Conservation (phyloP, 164 flowering plant species). For the Houttuynia cordata region DNA sequence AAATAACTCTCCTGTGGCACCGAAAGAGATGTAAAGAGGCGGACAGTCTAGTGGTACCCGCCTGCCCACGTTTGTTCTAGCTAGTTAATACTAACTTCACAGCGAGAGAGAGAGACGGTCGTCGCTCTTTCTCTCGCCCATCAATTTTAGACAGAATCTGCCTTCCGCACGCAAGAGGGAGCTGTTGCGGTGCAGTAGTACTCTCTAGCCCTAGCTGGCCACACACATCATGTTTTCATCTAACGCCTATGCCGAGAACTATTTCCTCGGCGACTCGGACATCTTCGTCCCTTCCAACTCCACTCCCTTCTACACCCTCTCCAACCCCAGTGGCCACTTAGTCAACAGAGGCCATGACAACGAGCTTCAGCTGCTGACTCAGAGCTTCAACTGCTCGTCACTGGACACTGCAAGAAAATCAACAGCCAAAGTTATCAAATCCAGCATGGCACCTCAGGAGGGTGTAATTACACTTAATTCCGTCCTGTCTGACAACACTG, state of each 20-base stretch:
- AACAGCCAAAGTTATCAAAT: not conserved
- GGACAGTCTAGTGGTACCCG: slow-evolving; percentile 10
- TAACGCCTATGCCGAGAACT: slow-evolving; percentile 9
- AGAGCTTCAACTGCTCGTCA: not conserved
- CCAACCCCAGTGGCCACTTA: not conserved
- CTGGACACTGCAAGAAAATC: not conserved
- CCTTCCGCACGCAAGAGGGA: not conserved
- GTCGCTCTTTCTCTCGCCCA: not conserved
- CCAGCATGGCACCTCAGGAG: not conserved
- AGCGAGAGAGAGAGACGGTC: no score
- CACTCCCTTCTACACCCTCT: slow-evolving; percentile 10
- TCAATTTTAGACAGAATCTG: not conserved
- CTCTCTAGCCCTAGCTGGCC: slow-evolving; percentile 11
- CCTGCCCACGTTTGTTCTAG: slow-evolving; percentile 6
- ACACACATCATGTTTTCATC: slow-evolving; percentile 22
- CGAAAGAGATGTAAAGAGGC: slow-evolving; percentile 13
- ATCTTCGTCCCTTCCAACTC: slow-evolving; percentile 8
- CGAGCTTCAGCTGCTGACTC: slow-evolving; percentile 5
- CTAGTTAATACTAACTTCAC: not conserved
- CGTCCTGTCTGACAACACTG: not conserved
- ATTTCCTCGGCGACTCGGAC: slow-evolving; percentile 8
- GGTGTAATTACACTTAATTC: not conserved
- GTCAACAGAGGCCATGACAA: slow-evolving; percentile 2
- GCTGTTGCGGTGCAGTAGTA: not conserved
- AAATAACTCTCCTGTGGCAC: slow-evolving; percentile 1